Evolutionary conservation across 108 stramenopile genomes (phyloP).

Genomic region (Nannochloropsis granulata): DNA sequence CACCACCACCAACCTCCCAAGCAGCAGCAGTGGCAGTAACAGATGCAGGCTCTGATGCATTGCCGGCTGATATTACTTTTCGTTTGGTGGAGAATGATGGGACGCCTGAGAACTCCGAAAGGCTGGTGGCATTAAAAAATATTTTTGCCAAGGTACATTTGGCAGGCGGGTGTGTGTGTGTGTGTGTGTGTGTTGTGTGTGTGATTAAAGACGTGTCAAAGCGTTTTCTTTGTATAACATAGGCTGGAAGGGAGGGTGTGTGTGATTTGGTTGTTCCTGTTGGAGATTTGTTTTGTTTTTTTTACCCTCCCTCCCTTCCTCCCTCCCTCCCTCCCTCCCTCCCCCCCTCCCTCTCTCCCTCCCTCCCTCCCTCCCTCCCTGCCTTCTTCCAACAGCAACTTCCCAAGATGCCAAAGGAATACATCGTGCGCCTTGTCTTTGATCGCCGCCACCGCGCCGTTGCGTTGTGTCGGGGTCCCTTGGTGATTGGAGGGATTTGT

Average conservation of each 20-base stretch:
- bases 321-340: too few relatives aligned
- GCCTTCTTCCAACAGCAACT: conserved; percentile 76
- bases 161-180: too few relatives aligned
- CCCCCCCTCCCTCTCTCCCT: too few relatives aligned
- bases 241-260: too few relatives aligned
- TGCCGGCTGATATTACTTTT: background rate
- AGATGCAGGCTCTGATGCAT: background rate
- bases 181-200: too few relatives aligned
- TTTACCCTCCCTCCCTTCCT: too few relatives aligned
- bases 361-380: too few relatives aligned
- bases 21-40: background rate
- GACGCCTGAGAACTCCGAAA: background rate
- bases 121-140: background rate
- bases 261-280: too few relatives aligned
- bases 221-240: too few relatives aligned
- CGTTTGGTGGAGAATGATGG: background rate
- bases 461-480: conserved; percentile 56
- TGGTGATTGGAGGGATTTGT: conserved; percentile 90
- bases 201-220: too few relatives aligned
- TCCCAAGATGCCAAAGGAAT: conserved; percentile 93
- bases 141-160: background rate
- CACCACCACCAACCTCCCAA: too few relatives aligned
- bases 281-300: too few relatives aligned
- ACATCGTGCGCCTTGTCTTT: conserved; percentile 93
- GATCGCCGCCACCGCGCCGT: conserved; percentile 78